phyloP scores from a whole-genome alignment of 73 alveolate genomes.

The Tetrahymena thermophila region DNA sequence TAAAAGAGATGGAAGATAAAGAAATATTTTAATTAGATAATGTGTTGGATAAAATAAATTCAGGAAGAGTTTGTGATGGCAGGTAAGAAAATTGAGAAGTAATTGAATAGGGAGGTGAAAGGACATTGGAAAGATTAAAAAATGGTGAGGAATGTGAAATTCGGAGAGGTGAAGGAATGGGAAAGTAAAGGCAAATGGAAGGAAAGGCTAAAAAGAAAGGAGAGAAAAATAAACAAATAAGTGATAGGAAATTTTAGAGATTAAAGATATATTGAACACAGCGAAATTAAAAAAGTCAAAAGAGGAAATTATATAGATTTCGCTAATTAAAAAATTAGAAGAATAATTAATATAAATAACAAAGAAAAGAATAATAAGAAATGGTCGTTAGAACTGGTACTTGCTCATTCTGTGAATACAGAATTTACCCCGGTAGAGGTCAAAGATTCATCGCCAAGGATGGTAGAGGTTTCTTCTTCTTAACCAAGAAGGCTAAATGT shows the following conservation, averaged over 20 bases:
- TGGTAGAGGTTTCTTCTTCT: conserved; percentile 81
- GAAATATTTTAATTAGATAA: not conserved
- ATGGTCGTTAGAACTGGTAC: conserved; percentile 91
- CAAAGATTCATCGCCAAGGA: conserved; percentile 81
- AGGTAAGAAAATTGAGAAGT: not conserved
- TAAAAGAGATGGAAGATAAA: not conserved
- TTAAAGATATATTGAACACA: not conserved
- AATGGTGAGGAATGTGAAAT: not conserved
- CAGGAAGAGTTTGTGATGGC: not conserved
- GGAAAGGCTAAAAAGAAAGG: conserved; percentile 3
- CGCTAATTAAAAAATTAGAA: not conserved
- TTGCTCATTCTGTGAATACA: conserved; percentile 83
- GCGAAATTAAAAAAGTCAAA: not conserved
- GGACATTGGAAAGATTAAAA: not conserved
- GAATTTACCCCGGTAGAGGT: conserved; percentile 93
- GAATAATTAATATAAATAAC: not conserved
- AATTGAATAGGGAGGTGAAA: not conserved
- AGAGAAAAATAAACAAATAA: not conserved
- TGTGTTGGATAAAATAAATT: not conserved
- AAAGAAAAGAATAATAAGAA: conserved; percentile 18
- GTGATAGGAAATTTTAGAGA: not conserved
- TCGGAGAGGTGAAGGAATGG: not conserved
- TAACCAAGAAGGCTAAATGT: conserved; percentile 60
- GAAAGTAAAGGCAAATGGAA: not conserved
- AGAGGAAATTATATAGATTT: not conserved